phyloP scores from a whole-genome alignment of 1,284 basidiomycete species.

The Ganoderma lucidum region DNA sequence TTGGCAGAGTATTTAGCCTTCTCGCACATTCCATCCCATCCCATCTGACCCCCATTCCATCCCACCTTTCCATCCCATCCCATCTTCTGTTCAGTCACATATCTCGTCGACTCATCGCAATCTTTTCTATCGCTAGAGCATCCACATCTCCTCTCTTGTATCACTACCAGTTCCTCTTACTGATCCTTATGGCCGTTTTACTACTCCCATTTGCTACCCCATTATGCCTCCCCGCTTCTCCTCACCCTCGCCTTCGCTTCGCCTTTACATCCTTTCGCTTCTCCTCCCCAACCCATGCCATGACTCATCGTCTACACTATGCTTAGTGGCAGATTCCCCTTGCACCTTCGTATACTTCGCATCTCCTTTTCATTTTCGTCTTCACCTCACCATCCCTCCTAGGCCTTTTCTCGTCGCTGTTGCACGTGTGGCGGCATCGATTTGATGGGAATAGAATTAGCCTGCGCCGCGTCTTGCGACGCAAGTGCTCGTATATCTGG shows the following conservation, averaged over 20 bases:
- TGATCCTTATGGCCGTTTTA: conserved; percentile 3
- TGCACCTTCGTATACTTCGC: background rate
- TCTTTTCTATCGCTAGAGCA: conserved; percentile 22
- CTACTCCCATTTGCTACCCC: background rate
- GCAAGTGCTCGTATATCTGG: conserved; percentile 33
- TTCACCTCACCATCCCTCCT: conserved; percentile 6
- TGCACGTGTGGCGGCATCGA: background rate
- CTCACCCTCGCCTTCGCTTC: background rate
- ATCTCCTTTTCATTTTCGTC: background rate
- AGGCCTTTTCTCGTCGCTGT: background rate
- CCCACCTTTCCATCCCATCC: conserved; percentile 12
- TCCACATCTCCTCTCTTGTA: conserved; percentile 25
- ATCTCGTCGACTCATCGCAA: conserved; percentile 18
- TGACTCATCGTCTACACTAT: conserved; percentile 15
- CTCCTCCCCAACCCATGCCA: conserved; percentile 14
- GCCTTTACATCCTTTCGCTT: background rate
- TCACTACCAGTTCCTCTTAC: conserved; percentile 24
- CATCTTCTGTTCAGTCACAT: conserved; percentile 4
- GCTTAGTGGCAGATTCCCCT: conserved; percentile 24
- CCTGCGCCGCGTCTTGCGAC: conserved; percentile 26
- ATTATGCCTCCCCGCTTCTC: background rate
- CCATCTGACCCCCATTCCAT: conserved; percentile 8
- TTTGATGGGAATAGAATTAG: conserved; percentile 33
- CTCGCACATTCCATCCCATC: conserved; percentile 14
- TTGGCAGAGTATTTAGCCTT: conserved; percentile 12